phyloP scores from a whole-genome alignment of 2,329 filamentous ascomycete species.

The Hypocrella siamensis region DNA sequence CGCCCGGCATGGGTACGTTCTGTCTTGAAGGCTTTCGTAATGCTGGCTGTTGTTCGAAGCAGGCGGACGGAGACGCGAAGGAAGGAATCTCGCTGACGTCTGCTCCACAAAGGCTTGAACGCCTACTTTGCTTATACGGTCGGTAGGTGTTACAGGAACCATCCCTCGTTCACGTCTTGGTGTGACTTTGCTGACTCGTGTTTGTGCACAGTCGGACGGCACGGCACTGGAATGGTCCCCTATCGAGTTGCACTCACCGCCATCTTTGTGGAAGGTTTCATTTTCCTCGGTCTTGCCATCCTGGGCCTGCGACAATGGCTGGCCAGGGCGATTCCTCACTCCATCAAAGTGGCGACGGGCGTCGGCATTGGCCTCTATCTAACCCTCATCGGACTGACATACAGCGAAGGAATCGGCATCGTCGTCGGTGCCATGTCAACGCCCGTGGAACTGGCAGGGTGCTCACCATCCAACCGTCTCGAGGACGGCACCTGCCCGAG shows the following conservation, averaged over 20 bases:
- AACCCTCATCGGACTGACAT: constrained; percentile 60
- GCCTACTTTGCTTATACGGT: constrained; percentile 70
- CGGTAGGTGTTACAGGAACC: constrained; percentile 12
- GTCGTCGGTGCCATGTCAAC: constrained; percentile 53
- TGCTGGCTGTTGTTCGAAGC: no score
- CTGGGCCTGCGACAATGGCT: constrained; percentile 80
- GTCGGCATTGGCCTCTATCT: constrained; percentile 78
- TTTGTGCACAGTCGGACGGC: constrained; percentile 43
- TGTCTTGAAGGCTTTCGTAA: not conserved
- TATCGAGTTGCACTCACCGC: constrained; percentile 68
- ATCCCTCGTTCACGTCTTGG: not conserved
- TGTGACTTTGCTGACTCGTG: not conserved
- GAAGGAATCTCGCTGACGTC: constrained; percentile 1
- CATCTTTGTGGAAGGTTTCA: constrained; percentile 76
- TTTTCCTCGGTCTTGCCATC: constrained; percentile 67
- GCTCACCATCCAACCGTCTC: constrained; percentile 28
- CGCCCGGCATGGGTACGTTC: constrained; percentile 25
- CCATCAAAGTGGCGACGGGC: constrained; percentile 75
- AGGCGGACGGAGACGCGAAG: not conserved
- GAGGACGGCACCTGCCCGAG: constrained; percentile 42
- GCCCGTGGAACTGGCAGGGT: constrained; percentile 63
- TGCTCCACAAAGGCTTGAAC: constrained; percentile 41
- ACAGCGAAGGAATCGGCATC: constrained; percentile 68
- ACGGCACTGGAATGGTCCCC: constrained; percentile 58
- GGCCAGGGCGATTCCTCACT: constrained; percentile 64